phyloP scores from a whole-genome alignment of 2,329 filamentous ascomycete genomes.

The Fusarium palustre region DNA sequence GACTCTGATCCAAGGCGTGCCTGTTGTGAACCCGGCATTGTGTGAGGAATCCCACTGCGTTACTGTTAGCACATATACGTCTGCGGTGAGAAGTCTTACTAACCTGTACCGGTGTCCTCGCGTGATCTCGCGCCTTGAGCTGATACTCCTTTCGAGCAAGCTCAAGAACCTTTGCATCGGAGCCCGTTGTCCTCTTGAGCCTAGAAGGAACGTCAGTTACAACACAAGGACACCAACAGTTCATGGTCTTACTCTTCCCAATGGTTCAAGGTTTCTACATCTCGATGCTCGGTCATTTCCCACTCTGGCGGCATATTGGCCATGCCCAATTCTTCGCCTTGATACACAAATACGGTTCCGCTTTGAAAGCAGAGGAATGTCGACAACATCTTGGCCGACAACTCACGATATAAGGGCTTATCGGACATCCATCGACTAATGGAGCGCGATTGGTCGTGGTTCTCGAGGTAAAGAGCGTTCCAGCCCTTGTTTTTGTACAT shows the following conservation, averaged over 20 bases:
- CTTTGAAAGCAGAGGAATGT: slow-evolving; percentile 52
- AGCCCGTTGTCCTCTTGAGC: slow-evolving; percentile 5
- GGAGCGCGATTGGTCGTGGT: slow-evolving; percentile 70
- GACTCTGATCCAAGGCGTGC: slow-evolving; percentile 34
- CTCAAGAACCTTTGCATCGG: slow-evolving; percentile 5
- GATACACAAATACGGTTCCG: slow-evolving; percentile 69
- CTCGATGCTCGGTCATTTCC: slow-evolving; percentile 59
- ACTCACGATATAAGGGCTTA: slow-evolving; percentile 16
- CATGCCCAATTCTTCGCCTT: slow-evolving; percentile 72
- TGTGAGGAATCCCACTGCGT: slow-evolving; percentile 25
- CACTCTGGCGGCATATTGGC: slow-evolving; percentile 63
- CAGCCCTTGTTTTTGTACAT: slow-evolving; percentile 61
- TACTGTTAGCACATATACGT: not conserved
- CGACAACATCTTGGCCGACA: slow-evolving; percentile 66
- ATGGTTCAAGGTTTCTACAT: slow-evolving; percentile 34
- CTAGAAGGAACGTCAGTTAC: not conserved
- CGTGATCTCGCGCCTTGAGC: slow-evolving; percentile 34
- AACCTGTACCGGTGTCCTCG: slow-evolving; percentile 33
- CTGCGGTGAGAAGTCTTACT: not conserved
- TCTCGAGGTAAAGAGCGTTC: slow-evolving; percentile 72
- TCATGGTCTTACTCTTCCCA: slow-evolving; percentile 28
- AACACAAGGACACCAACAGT: fast-evolving
- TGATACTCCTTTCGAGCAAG: slow-evolving; percentile 31
- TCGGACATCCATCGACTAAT: slow-evolving; percentile 59
- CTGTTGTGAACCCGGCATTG: slow-evolving; percentile 31